Evolutionary conservation across 179 eudicot genomes (phyloP).

Genomic region (Actinidia arguta): DNA sequence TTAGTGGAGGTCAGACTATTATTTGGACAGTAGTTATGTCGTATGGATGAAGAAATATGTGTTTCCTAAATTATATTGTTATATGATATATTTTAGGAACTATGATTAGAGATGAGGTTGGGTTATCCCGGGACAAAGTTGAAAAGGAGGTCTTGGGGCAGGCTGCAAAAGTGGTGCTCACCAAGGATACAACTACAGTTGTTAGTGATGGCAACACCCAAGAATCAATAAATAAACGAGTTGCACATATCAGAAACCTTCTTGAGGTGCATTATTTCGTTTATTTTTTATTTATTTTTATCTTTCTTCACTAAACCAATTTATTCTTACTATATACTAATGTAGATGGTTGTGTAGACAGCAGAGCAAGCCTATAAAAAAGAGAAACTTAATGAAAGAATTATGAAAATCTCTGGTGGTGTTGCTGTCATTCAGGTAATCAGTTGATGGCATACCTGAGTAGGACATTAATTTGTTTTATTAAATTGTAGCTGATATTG

Average conservation of each 20-base stretch:
- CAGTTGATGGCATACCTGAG: too few relatives aligned
- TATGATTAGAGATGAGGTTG: slow-evolving; percentile 85
- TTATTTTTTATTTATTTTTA: background rate
- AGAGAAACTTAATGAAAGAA: too few relatives aligned
- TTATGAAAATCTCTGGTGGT: too few relatives aligned
- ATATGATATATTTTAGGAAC: slow-evolving; percentile 45
- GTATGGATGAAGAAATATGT: background rate
- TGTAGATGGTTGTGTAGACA: too few relatives aligned
- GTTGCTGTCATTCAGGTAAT: too few relatives aligned
- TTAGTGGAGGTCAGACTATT: slow-evolving; percentile 67
- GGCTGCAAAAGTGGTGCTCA: slow-evolving; percentile 79
- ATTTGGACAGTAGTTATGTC: background rate
- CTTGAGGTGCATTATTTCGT: slow-evolving; percentile 53
- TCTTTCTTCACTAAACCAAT: background rate
- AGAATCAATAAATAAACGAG: slow-evolving; percentile 65
- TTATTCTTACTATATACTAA: background rate
- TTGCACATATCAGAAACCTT: slow-evolving; percentile 73
- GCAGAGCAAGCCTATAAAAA: too few relatives aligned
- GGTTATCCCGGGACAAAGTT: slow-evolving; percentile 65
- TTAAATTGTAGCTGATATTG: too few relatives aligned
- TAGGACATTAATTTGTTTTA: too few relatives aligned
- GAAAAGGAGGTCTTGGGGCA: slow-evolving; percentile 81
- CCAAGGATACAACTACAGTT: slow-evolving; percentile 80
- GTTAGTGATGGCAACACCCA: slow-evolving; percentile 91
- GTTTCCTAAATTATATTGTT: background rate